phyloP scores from a whole-genome alignment of 139 green algal genomes.

The Ettlia oleoabundans region DNA sequence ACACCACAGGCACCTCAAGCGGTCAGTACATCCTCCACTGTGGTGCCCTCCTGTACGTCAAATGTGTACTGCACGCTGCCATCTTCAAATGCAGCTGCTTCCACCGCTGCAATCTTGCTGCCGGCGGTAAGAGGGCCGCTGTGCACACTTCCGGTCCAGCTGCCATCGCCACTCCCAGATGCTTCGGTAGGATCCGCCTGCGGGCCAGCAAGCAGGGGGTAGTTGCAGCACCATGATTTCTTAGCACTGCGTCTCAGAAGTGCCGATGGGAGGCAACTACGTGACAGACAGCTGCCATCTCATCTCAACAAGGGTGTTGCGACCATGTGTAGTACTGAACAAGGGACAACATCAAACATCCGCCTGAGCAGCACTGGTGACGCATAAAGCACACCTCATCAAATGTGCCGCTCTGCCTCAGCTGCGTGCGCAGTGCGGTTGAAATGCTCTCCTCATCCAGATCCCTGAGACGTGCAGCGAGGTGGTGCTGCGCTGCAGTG shows the following conservation, averaged over 20 bases:
- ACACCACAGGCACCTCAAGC: no score
- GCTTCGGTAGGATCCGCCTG: no score
- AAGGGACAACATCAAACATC: no score
- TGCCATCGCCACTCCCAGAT: no score
- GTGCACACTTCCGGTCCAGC: background rate
- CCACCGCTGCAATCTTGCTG: background rate
- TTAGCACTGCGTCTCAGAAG: no score
- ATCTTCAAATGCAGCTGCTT: background rate
- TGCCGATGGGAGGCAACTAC: no score
- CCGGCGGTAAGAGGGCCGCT: no score
- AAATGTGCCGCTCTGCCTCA: slow-evolving; percentile 11
- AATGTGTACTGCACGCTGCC: background rate
- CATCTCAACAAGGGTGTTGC: no score
- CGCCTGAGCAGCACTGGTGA: background rate
- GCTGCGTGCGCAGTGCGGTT: slow-evolving; percentile 4
- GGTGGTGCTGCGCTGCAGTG: background rate
- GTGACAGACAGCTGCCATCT: no score
- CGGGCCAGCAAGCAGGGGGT: no score
- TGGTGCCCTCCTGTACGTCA: background rate
- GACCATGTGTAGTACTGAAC: no score
- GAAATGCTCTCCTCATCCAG: background rate
- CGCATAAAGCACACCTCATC: slow-evolving; percentile 14
- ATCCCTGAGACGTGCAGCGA: background rate
- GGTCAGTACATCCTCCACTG: background rate
- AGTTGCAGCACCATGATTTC: no score